phyloP scores from a whole-genome alignment of 805 yeast species.

The Wickerhamomyces xylosicus region DNA sequence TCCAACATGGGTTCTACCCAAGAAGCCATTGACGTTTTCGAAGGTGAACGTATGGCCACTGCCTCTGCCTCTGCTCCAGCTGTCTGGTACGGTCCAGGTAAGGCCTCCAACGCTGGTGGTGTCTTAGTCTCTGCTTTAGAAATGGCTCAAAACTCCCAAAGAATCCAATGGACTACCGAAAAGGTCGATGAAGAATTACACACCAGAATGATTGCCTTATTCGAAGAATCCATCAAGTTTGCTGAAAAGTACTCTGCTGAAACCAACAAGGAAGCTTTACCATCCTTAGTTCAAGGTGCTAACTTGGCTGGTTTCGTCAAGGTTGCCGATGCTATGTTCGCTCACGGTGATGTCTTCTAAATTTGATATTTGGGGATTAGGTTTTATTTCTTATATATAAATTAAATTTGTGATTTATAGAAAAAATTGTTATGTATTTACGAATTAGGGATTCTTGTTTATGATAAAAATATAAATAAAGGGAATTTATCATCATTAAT shows the following conservation, averaged over 20 bases:
- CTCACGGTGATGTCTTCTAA: constrained; percentile 72
- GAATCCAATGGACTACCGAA: constrained; percentile 84
- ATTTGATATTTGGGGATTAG: background rate
- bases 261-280: constrained; percentile 54
- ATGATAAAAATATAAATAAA: too few species aligned
- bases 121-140: constrained; percentile 97
- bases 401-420: background rate
- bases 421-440: background rate
- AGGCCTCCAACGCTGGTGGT: constrained; percentile 99
- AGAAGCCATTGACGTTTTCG: constrained; percentile 93
- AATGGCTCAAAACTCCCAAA: constrained; percentile 98
- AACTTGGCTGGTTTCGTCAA: constrained; percentile 98
- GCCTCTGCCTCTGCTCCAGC: constrained; percentile 32
- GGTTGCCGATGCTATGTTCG: constrained; percentile 98
- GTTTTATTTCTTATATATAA: too few species aligned
- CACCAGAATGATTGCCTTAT: constrained; percentile 87
- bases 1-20: constrained; percentile 99
- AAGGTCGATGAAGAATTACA: constrained; percentile 88
- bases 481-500: too few species aligned
- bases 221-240: constrained; percentile 85
- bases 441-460: too few species aligned
- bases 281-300: constrained; percentile 97
- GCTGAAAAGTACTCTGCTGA: constrained; percentile 74
- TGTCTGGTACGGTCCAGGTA: constrained; percentile 99
- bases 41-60: constrained; percentile 55